Percentiles rank a stretch among this genome's conserved stretches.
phyloP scores from a whole-genome alignment of 495 filamentous ascomycete species.

The Talaromyces wortmannii region DNA sequence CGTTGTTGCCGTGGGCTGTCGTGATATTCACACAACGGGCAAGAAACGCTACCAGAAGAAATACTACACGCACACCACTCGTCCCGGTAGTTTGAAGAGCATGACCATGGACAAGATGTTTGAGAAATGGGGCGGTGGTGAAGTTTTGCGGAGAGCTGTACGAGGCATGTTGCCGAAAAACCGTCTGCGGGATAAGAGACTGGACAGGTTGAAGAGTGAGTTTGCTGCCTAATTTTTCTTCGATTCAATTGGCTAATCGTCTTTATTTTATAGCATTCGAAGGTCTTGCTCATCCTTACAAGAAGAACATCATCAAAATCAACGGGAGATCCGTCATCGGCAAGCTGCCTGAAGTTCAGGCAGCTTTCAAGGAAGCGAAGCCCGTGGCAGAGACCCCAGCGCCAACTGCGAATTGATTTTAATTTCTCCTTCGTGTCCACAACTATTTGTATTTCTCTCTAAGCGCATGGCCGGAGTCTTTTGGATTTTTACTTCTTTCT shows the following conservation, averaged over 20 bases:
- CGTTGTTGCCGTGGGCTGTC: constrained; percentile 87
- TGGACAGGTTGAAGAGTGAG: constrained; percentile 83
- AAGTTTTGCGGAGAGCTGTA: constrained; percentile 88
- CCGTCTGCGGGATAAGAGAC: constrained; percentile 71
- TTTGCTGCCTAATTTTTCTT: constrained; percentile 5
- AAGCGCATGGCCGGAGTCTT: constrained; percentile 47
- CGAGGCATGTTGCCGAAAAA: constrained; percentile 99
- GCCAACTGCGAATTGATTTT: constrained; percentile 8
- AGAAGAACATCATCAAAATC: constrained; percentile 76
- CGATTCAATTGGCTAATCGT: constrained; percentile 8
- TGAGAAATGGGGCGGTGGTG: constrained; percentile 87
- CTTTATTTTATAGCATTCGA: constrained; percentile 63
- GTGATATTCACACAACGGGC: constrained; percentile 79
- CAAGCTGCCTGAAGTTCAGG: constrained; percentile 36
- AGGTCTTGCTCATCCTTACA: constrained; percentile 83
- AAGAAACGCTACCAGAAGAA: constrained; percentile 89
- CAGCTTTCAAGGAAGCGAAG: constrained; percentile 39
- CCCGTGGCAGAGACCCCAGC: constrained; percentile 5
- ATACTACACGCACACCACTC: constrained; percentile 90
- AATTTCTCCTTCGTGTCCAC: constrained; percentile 5
- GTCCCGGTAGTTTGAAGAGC: constrained; percentile 76
- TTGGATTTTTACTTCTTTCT: constrained; percentile 17
- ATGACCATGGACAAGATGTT: constrained; percentile 95
- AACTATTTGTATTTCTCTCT: constrained; percentile 17
- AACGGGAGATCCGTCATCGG: constrained; percentile 39